These are phyloP conservation scores for Trichoderma guizhouense DNA, from an alignment of 2,329 filamentous ascomycete species.

Conservation along the genomic window DNA sequence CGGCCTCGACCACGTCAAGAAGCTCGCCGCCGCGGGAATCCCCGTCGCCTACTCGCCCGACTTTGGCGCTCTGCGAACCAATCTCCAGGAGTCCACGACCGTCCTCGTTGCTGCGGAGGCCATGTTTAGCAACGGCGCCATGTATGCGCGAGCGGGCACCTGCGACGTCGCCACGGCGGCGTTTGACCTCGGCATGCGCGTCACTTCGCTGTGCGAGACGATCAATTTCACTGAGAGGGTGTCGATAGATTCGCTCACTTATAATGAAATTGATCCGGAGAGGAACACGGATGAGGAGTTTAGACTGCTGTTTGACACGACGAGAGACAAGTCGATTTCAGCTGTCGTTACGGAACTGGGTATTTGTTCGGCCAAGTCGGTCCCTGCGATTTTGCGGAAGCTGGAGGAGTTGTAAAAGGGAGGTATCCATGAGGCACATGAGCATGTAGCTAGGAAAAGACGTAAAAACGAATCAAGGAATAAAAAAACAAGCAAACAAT, in stretches of 20 bases:
- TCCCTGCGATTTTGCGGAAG: slow-evolving; percentile 61
- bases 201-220: slow-evolving; percentile 88
- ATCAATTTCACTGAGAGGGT: slow-evolving; percentile 89
- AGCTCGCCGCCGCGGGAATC: slow-evolving; percentile 64
- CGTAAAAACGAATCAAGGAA: background rate
- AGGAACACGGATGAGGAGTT: slow-evolving; percentile 56
- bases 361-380: slow-evolving; percentile 78
- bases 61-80: slow-evolving; percentile 70
- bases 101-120: slow-evolving; percentile 88
- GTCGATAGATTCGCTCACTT: slow-evolving; percentile 85
- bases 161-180: slow-evolving; percentile 83
- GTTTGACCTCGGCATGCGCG: slow-evolving; percentile 69
- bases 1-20: slow-evolving; percentile 61
- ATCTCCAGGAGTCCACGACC: slow-evolving; percentile 64
- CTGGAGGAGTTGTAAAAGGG: slow-evolving; percentile 50
- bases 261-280: slow-evolving; percentile 85
- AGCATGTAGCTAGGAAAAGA: background rate
- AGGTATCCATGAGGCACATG: background rate
- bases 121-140: slow-evolving; percentile 90
- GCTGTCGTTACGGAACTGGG: slow-evolving; percentile 92
- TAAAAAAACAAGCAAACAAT: background rate
- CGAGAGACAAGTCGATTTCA: slow-evolving; percentile 78
- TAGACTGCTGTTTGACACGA: slow-evolving; percentile 84
- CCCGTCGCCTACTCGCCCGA: slow-evolving; percentile 76
- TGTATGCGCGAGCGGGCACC: slow-evolving; percentile 86